Evolutionary conservation across 495 filamentous ascomycete species (phyloP), one percentile per base, ranked within the genome.

Genomic region (Alectoria sarmentosa): DNA sequence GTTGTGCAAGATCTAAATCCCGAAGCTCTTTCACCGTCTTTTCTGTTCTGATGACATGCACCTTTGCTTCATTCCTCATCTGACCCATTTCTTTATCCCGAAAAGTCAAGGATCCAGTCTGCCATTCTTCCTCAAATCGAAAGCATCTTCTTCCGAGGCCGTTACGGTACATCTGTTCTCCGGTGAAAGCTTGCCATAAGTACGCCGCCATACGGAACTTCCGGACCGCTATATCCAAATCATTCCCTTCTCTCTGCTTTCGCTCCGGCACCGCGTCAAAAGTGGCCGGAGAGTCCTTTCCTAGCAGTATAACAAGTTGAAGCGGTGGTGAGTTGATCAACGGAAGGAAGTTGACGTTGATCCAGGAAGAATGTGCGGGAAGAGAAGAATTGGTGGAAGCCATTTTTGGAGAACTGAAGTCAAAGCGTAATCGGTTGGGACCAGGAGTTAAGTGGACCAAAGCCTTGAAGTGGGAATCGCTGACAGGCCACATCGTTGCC

Each of bases 161-260:
- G 73, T 93, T 88, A 64, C 91, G 89, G 73, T 83, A 88, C 92
- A 96, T 96, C 72, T 97, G 91, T 71, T 96, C 91, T 17, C 89
- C 90, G 1, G 92, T 97, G 71, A 94, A 96, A 11, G 91, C 90
- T 73, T 96, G 92, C 92, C 92, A 97, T 4, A 97, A 80, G 72
- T 96, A 95, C 23, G 91, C 92, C 30, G 91, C 87, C 86, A 91
- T 95, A 61, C 91, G 83, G 70, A 90, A 96, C 74, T 96, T 96
- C 63, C 83, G 82, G 67, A 94, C 82, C 0, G 92, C 92, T 17
- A 80, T 84, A 4, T 93, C 88, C 38, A 96, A 70, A 3, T 82
- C 83, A 71, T 93, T 93, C 6, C 89, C 91, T 79, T 96, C 92
- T 63, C 83, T 83, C 71, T 89, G 84, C 49, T 82, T 74, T 41